phyloP scores from a whole-genome alignment of 371 early-diverging fungal species.

The Zopfochytrium polystomum region DNA sequence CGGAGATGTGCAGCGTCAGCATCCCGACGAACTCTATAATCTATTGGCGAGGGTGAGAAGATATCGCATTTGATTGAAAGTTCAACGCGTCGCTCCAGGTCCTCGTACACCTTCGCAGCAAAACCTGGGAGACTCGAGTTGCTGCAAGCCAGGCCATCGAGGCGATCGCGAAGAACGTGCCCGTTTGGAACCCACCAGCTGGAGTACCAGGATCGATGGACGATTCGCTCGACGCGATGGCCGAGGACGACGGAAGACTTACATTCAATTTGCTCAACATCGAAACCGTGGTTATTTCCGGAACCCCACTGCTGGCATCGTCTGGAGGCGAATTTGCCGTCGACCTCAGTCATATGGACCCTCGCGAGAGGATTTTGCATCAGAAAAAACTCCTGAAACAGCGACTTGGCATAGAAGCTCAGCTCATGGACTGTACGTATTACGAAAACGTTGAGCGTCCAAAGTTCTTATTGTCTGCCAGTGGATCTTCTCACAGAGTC shows the following conservation, averaged over 20 bases:
- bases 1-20: constrained; percentile 90
- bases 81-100: constrained; percentile 49
- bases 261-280: constrained; percentile 81
- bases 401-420: constrained; percentile 79
- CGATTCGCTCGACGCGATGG: not conserved
- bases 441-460: constrained; percentile 3
- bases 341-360: constrained; percentile 74
- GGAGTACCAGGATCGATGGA: constrained; percentile 12
- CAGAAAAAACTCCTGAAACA: constrained; percentile 81
- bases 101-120: constrained; percentile 79
- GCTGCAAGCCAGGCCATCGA: constrained; percentile 91
- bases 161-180: constrained; percentile 83
- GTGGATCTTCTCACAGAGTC: constrained; percentile 69
- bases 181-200: constrained; percentile 64
- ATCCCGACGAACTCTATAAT: constrained; percentile 87
- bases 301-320: constrained; percentile 73
- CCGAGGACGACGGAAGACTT: constrained; percentile 45
- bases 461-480: constrained; percentile 24
- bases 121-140: constrained; percentile 92
- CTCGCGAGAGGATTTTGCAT: constrained; percentile 75
- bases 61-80: constrained; percentile 1
- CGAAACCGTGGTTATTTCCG: constrained; percentile 71
- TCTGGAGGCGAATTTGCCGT: constrained; percentile 78
- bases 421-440: constrained; percentile 80
- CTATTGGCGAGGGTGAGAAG: constrained; percentile 73